phyloP scores from a whole-genome alignment of 768 basidiomycete species.

The Rhodotorula kratochvilovae region DNA sequence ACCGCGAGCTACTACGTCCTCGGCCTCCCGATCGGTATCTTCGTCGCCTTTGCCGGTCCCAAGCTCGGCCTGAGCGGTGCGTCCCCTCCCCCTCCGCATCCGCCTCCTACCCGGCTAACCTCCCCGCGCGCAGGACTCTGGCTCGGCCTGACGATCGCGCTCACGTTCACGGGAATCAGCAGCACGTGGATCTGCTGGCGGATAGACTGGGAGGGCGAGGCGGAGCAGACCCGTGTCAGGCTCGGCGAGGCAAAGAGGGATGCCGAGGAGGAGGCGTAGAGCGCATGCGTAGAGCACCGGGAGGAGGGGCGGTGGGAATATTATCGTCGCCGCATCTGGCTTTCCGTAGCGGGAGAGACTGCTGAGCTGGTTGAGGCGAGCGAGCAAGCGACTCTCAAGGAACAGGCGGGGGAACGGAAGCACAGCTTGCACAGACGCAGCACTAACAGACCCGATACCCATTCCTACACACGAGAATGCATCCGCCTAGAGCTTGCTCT shows the following conservation, averaged over 20 bases:
- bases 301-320: no score
- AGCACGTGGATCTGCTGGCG: slow-evolving; percentile 25
- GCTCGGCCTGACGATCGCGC: slow-evolving; percentile 39
- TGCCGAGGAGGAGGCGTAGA: slow-evolving; percentile 2
- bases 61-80: slow-evolving; percentile 35
- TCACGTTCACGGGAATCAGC: slow-evolving; percentile 31
- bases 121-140: slow-evolving; percentile 31
- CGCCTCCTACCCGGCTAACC: neutral
- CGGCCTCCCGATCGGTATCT: slow-evolving; percentile 34
- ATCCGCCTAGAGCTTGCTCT: slow-evolving; percentile 16
- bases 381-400: no score
- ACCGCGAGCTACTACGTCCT: slow-evolving; percentile 29
- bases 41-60: slow-evolving; percentile 35
- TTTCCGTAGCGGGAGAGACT: no score
- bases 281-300: no score
- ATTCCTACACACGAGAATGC: neutral
- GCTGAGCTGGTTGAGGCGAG: no score
- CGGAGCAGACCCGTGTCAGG: slow-evolving; percentile 15
- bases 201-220: slow-evolving; percentile 34
- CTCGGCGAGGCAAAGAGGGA: slow-evolving; percentile 26
- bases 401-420: neutral
- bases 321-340: no score
- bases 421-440: neutral
- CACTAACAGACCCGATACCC: neutral
- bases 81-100: neutral